Conservation (phyloP, 208 protist species). For the Crithidia acanthocephali region DNA sequence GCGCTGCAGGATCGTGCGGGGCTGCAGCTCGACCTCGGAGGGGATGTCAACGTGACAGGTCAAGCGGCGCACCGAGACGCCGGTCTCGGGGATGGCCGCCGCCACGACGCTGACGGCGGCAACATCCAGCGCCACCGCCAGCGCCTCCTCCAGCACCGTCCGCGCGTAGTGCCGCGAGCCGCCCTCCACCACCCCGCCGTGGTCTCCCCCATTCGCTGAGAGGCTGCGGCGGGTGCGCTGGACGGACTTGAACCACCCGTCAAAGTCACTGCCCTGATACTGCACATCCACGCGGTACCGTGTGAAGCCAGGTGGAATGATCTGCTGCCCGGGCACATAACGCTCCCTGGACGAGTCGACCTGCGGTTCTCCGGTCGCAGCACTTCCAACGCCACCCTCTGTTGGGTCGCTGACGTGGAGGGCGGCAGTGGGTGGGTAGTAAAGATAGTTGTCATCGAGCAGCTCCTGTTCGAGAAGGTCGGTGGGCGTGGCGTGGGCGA, state of each 20-base stretch:
- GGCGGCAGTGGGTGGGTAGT: conserved; percentile 47
- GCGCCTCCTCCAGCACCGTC: conserved; percentile 80
- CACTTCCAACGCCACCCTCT: neutral
- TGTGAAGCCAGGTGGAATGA: conserved; percentile 75
- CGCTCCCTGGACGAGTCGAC: conserved; percentile 10
- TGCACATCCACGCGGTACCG: conserved; percentile 92
- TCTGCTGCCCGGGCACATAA: conserved; percentile 87
- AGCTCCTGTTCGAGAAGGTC: conserved; percentile 77
- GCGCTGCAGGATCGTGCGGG: conserved; percentile 89
- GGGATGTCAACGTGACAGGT: conserved; percentile 87
- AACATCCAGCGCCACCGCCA: conserved; percentile 82
- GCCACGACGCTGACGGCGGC: conserved; percentile 56
- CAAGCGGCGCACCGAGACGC: conserved; percentile 80
- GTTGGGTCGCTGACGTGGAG: too few relatives aligned
- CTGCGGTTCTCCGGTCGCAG: neutral
- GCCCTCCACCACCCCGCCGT: conserved; percentile 25
- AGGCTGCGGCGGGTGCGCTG: conserved; percentile 26
- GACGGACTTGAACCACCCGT: conserved; percentile 87
- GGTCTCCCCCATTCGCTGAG: conserved; percentile 14
- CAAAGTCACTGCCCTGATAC: conserved; percentile 87
- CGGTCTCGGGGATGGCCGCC: conserved; percentile 76
- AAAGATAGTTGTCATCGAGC: conserved; percentile 80
- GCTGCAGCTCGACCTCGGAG: conserved; percentile 75
- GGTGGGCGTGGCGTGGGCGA: conserved; percentile 9
- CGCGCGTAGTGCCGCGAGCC: conserved; percentile 38